Percentiles rank a stretch among this genome's conserved stretches.
Evolutionary conservation across 1,284 basidiomycete species (phyloP).

Genomic region (Ganoderma lingzhi): DNA sequence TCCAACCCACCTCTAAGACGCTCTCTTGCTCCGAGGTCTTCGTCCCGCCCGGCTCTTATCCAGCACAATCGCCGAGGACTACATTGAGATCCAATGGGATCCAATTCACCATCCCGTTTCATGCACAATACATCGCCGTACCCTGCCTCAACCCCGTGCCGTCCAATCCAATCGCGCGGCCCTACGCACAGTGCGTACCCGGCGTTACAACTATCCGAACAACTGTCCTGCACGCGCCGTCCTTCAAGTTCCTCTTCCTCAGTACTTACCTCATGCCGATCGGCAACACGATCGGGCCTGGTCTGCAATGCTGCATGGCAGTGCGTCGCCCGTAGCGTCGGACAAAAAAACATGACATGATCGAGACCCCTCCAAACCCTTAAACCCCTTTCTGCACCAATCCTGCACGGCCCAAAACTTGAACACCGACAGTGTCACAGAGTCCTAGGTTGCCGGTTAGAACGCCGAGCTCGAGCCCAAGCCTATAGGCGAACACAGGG

Average conservation of each 20-base stretch:
- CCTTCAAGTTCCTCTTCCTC: not conserved
- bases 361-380: not conserved
- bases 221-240: not conserved
- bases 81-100: not conserved
- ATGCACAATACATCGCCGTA: not conserved
- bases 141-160: not conserved
- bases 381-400: not conserved
- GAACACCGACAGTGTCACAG: not conserved
- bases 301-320: not conserved
- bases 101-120: not conserved
- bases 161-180: not conserved
- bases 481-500: not conserved
- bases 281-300: not conserved
- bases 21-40: not conserved
- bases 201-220: not conserved
- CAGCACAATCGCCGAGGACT: slow-evolving; percentile 3
- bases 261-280: not conserved
- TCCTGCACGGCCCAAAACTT: not conserved
- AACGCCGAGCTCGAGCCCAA: not conserved
- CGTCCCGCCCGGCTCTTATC: not conserved
- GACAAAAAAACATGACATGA: not conserved
- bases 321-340: not conserved
- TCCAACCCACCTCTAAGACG: not conserved
- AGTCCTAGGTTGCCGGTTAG: slow-evolving; percentile 3
- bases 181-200: not conserved